Base-by-base conservation (phyloP, 345 rosid species). In the Noccaea caerulescens region DNA sequence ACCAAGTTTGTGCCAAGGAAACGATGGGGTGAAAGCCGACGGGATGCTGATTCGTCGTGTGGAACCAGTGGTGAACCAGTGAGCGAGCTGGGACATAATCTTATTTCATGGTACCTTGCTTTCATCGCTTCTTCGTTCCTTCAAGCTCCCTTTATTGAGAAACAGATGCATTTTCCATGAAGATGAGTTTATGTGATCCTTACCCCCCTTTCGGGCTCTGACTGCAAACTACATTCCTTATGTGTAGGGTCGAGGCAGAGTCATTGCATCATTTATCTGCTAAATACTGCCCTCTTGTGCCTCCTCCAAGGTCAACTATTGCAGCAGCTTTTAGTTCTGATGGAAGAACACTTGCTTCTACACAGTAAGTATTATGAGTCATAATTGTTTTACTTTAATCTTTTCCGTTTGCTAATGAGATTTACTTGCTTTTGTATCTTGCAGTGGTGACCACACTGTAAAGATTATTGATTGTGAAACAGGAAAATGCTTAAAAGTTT, bases 261-360 rank as follows among this genome's bases (percentile, higher is more conserved):
- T 93, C 97, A 8, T 68, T 91, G 77, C 81, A 75, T 58, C 85
- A 91, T 81, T 81, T 93, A 75, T 86, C 97, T 34, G 97, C 94
- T 14, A 85, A 81, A 61, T 93, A 93, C 74, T 93, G 97, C 62
- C 89, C 94, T 30, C 72, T 91, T 58, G 72, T 88, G 49, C 98
- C 98, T 75, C 91, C 98, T 81, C 98, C 97, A 42, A 85, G 98
- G 82, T 93, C 98, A 14, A 93, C 98, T 34, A 93, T 93, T 72
- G 98, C 98, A 27, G 98, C 97, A 60, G 96, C 98, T 44, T 93
- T 93, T 79, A 93, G 98, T 72, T 83, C 94, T 60, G 91, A 93
- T 80, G 97, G 97, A 76, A 86, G 79, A 81, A 84, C 81, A 10
- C 88, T 93, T 69, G 98, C 98, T 59, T 93, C 96, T 54, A 93